Evolutionary conservation across 2,329 filamentous ascomycete species (phyloP).

Genomic region (Aureobasidium lini): DNA sequence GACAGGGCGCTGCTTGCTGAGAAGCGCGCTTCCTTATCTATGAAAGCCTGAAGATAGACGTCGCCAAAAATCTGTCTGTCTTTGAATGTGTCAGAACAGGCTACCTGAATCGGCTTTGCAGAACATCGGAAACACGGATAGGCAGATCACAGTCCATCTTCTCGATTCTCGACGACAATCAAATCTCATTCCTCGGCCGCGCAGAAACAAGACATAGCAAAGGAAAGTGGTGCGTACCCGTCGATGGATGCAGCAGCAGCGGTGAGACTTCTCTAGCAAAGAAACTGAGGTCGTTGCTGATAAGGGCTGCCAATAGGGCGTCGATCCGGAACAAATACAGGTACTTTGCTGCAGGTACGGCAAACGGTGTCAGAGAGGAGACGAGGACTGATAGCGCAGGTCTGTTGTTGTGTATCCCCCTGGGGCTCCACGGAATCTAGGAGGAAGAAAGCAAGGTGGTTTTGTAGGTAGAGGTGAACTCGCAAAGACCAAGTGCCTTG

Average conservation of each 20-base stretch:
- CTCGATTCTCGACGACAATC: background rate
- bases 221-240: background rate
- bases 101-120: slow-evolving; percentile 5
- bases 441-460: background rate
- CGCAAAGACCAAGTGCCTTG: background rate
- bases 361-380: background rate
- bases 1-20: slow-evolving; percentile 6
- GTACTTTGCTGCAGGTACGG: background rate
- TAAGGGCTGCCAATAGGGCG: slow-evolving; percentile 7
- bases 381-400: background rate
- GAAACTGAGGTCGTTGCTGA: background rate
- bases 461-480: background rate
- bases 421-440: too few relatives aligned
- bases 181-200: background rate
- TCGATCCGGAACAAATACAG: background rate
- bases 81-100: slow-evolving; percentile 3
- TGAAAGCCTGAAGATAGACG: background rate
- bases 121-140: background rate
- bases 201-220: background rate
- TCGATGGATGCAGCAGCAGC: slow-evolving; percentile 2
- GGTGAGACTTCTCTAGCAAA: slow-evolving; percentile 9
- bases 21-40: slow-evolving; percentile 2
- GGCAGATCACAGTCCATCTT: background rate
- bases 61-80: background rate
- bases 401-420: background rate